A percentile compares a stretch with the other conserved stretches of the same genome.
These are phyloP conservation scores for Pisolithus tinctorius DNA, from an alignment of 768 basidiomycete species.

Conservation along the genomic window DNA sequence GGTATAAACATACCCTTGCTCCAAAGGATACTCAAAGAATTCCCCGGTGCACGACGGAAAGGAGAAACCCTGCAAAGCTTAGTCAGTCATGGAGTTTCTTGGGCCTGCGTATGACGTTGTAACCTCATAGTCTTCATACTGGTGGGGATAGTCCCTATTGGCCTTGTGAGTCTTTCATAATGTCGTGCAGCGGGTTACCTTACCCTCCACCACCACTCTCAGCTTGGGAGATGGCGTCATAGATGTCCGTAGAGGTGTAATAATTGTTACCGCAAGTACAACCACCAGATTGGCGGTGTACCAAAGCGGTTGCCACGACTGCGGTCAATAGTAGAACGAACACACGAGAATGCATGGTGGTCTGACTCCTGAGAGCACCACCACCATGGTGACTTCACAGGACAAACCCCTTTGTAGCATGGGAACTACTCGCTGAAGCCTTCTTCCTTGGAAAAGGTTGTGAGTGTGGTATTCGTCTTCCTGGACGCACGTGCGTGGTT, in stretches of 20 bases:
- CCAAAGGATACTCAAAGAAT: slow-evolving; percentile 20
- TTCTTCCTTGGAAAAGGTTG: no score
- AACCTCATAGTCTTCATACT: slow-evolving; percentile 22
- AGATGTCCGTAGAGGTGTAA: slow-evolving; percentile 14
- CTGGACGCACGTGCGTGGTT: no score
- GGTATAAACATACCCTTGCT: slow-evolving; percentile 15
- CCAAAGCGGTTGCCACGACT: not conserved
- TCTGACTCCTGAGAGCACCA: not conserved
- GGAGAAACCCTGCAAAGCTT: slow-evolving; percentile 11
- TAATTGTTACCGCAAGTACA: slow-evolving; percentile 17
- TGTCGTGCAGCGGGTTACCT: not conserved
- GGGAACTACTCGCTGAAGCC: no score
- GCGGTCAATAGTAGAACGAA: not conserved
- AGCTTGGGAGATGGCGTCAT: slow-evolving; percentile 13
- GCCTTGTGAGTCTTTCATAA: not conserved
- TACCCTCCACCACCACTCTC: slow-evolving; percentile 16
- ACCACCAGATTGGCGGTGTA: slow-evolving; percentile 11
- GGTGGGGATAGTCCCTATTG: slow-evolving; percentile 21
- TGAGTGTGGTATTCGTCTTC: no score
- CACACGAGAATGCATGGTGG: not conserved
- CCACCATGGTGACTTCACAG: no score
- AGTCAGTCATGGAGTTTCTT: not conserved
- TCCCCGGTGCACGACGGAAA: slow-evolving; percentile 16
- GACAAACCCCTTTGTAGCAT: no score
- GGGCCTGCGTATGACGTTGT: not conserved